phyloP scores from a whole-genome alignment of 2,329 filamentous ascomycete genomes.

The Botryotinia calthae region DNA sequence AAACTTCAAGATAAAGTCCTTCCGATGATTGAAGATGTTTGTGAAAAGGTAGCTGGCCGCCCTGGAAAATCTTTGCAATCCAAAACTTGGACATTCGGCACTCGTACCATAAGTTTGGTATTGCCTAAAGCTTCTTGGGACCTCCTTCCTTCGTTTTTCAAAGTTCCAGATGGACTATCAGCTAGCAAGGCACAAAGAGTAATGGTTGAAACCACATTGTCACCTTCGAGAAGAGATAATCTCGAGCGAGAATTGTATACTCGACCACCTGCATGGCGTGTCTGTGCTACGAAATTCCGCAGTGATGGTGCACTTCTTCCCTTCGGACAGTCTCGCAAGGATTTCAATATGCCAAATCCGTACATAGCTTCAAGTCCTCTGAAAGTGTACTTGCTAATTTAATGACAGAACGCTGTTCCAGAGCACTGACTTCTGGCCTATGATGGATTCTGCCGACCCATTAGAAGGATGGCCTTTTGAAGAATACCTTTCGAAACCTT shows the following conservation, averaged over 20 bases:
- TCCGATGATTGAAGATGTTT: slow-evolving; percentile 10
- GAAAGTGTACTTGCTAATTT: background rate
- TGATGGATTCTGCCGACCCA: slow-evolving; percentile 42
- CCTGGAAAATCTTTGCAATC: slow-evolving; percentile 3
- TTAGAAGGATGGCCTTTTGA: slow-evolving; percentile 39
- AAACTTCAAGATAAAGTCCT: background rate
- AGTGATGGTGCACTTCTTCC: slow-evolving; percentile 44
- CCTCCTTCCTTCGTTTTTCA: slow-evolving; percentile 33
- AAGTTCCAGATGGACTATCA: slow-evolving; percentile 34
- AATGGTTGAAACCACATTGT: slow-evolving; percentile 37
- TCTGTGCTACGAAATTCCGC: slow-evolving; percentile 38
- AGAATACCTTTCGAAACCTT: background rate
- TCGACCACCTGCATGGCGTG: slow-evolving; percentile 33
- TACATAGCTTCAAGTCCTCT: slow-evolving; percentile 31
- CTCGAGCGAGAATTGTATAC: slow-evolving; percentile 36
- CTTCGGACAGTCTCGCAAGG: slow-evolving; percentile 38
- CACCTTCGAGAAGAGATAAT: slow-evolving; percentile 38
- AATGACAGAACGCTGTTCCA: slow-evolving; percentile 41
- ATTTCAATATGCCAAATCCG: slow-evolving; percentile 44
- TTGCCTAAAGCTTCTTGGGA: slow-evolving; percentile 34
- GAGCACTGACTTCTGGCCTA: slow-evolving; percentile 38
- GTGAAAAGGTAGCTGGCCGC: background rate
- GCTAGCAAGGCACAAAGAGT: slow-evolving; percentile 29
- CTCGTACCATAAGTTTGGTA: background rate
- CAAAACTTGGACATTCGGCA: slow-evolving; percentile 17